Base-by-base conservation (phyloP, 78 protist species). In the Bodo saltans region DNA sequence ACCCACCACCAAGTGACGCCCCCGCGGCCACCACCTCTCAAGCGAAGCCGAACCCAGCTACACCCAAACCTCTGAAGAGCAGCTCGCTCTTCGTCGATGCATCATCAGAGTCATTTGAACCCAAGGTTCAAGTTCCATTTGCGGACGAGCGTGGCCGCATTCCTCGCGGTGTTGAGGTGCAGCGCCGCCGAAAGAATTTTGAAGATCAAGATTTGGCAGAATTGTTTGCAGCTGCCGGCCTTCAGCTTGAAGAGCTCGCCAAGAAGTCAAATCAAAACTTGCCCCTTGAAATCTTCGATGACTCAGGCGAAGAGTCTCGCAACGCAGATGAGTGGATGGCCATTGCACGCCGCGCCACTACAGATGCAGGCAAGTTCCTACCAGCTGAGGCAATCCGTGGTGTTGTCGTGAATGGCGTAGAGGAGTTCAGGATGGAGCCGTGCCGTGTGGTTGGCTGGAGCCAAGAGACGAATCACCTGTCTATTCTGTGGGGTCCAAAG, bases 141-240 rank as follows among this genome's bases (percentile, higher is more conserved):
- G 32, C 28, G 3, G 35, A 86, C 0, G 72, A 27, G 0, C 83
- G 88, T 0, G 96, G 91, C 27, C 0, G 78, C 40, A 71, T 79
- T 0, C 96, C 96, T 0, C 86, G 94, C 35, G 76, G 86, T 72
- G 83, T 93, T 72, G 86, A 81, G 26, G 85, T 93, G 39, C 94
- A 93, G 67, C 39, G 95, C 30, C 30, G 42, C 23, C 72, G 87
- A 38, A 42, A 93, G 3, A 27, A 29, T 30, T 92, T 33, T 67
- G 85, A 75, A 17, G 37, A 30, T 21, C 88, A 69, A 32, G 79
- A 68, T 39, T 33, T 89, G 68, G 73, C 0, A 27, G 29, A 71
- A 79, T 85, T 90, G 33, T 75, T 89, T 3, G 37, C 34, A 0
- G 52, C 0, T 23, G 76, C 68, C 74, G 87, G 88, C 0, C 53